These are phyloP conservation scores for Globisporangium spiculum DNA, from an alignment of 352 stramenopile genomes.

Conservation along the genomic window DNA sequence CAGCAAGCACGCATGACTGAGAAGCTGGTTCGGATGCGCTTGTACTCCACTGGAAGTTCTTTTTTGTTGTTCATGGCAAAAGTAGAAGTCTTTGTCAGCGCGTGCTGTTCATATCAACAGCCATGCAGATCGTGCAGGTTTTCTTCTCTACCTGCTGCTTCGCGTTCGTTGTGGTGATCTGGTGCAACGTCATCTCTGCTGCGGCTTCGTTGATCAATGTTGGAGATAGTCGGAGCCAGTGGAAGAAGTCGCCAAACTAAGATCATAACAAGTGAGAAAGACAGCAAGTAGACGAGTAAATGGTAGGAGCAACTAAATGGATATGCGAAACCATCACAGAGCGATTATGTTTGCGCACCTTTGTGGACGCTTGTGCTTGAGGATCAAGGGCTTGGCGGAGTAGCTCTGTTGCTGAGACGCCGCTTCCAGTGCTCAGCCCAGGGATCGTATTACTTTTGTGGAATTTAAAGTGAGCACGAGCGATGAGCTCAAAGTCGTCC, in stretches of 20 bases:
- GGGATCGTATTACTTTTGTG: not conserved
- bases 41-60: slow-evolving; percentile 1
- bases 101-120: not conserved
- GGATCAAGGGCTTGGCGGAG: not conserved
- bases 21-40: not conserved
- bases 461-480: not conserved
- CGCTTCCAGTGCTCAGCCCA: too few relatives aligned
- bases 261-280: not conserved
- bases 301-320: too few relatives aligned
- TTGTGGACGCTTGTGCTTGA: not conserved
- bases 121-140: not conserved
- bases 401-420: not conserved
- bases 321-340: not conserved
- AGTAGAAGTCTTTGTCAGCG: not conserved
- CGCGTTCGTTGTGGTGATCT: not conserved
- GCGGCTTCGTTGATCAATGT: not conserved
- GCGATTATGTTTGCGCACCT: not conserved
- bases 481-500: slow-evolving; percentile 6
- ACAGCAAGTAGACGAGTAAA: not conserved
- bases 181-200: not conserved
- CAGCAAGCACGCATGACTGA: not conserved
- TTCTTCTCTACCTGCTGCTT: not conserved
- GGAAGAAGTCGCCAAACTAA: slow-evolving; percentile 4
- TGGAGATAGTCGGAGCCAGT: slow-evolving; percentile 5
- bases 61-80: not conserved